A percentile compares a stretch with the other conserved stretches of the same genome.
Evolutionary conservation across 306 rosid genomes (phyloP).

Genomic region (Castanospermum australe): DNA sequence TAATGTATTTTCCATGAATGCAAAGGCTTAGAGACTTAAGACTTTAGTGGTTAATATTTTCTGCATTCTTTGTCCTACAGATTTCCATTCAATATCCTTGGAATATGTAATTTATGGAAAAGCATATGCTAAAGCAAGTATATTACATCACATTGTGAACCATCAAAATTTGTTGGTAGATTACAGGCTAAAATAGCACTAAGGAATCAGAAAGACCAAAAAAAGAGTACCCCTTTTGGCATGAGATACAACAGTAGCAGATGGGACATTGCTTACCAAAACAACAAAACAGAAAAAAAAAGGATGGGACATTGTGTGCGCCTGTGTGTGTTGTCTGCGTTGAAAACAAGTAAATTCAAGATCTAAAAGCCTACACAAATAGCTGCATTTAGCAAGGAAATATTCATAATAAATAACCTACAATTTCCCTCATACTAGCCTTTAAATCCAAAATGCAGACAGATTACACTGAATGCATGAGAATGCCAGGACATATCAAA

Average conservation of each 20-base stretch:
- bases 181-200: background rate
- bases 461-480: background rate
- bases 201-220: background rate
- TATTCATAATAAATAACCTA: background rate
- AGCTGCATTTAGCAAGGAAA: background rate
- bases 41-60: background rate
- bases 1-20: background rate
- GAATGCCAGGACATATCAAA: background rate
- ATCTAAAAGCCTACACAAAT: background rate
- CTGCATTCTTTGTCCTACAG: background rate
- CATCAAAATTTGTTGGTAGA: background rate
- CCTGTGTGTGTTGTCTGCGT: background rate
- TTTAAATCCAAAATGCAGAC: conserved; percentile 7
- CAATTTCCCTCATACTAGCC: conserved; percentile 3
- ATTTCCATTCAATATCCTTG: background rate
- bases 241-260: background rate
- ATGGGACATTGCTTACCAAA: too few species aligned
- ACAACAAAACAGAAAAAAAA: too few species aligned
- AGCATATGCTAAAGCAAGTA: background rate
- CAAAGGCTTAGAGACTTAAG: background rate
- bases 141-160: background rate
- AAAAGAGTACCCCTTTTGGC: background rate
- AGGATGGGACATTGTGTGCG: background rate
- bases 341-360: conserved; percentile 5
- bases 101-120: background rate